Evolutionary conservation across 148 eudicot species (phyloP).

Genomic region (Pouteria glomerata): DNA sequence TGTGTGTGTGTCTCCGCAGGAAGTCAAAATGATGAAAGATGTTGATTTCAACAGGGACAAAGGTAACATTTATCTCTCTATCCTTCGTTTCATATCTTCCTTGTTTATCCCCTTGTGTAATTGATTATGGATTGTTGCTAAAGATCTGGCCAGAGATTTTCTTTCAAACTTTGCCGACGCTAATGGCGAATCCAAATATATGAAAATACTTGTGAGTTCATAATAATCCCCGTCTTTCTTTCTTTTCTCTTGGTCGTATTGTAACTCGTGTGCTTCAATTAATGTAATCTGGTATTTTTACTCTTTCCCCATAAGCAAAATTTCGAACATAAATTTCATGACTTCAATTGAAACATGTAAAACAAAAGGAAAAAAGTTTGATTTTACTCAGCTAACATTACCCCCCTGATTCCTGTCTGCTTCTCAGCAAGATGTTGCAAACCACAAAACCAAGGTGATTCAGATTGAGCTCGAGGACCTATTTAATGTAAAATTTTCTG

Average conservation of each 20-base stretch:
- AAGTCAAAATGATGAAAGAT: slow-evolving; percentile 36
- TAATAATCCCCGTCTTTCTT: too few species aligned
- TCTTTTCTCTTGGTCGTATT: not conserved
- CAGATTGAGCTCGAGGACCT: slow-evolving; percentile 87
- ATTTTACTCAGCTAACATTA: not conserved
- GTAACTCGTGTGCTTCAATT: not conserved
- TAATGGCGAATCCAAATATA: slow-evolving; percentile 82
- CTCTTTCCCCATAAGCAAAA: not conserved
- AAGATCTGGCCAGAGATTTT: slow-evolving; percentile 75
- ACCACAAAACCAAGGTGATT: slow-evolving; percentile 68
- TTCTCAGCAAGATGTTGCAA: slow-evolving; percentile 91
- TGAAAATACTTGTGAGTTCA: slow-evolving; percentile 56
- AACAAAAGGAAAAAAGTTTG: not conserved
- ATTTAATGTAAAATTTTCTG: slow-evolving; percentile 32
- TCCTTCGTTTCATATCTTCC: not conserved
- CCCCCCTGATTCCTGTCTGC: not conserved
- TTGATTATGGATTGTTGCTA: not conserved
- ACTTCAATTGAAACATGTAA: not conserved
- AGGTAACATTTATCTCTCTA: slow-evolving; percentile 30
- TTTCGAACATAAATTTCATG: not conserved
- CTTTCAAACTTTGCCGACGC: slow-evolving; percentile 60
- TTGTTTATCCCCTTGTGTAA: not conserved
- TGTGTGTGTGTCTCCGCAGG: not conserved
- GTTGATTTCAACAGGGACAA: slow-evolving; percentile 56
- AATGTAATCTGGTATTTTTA: too few species aligned